phyloP scores from a whole-genome alignment of 352 stramenopile species.

The Pythium grandisporangium region DNA sequence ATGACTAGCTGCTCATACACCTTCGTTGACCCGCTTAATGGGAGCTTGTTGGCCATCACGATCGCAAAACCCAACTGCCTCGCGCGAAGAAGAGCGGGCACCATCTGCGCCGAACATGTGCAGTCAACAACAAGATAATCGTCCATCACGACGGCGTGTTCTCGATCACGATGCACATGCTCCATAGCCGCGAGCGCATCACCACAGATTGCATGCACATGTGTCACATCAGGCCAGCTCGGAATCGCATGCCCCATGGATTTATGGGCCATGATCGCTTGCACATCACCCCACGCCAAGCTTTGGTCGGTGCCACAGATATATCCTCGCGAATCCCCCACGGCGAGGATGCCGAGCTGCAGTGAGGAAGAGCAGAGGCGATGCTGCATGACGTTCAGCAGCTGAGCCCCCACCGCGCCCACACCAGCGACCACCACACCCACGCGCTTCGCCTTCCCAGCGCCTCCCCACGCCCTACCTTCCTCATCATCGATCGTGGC shows the following conservation, averaged over 20 bases:
- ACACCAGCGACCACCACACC: conserved; percentile 18
- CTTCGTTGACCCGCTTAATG: conserved; percentile 18
- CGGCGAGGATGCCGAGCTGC: conserved; percentile 10
- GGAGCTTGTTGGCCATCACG: conserved; percentile 44
- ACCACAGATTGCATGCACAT: no score
- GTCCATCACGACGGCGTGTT: conserved; percentile 5
- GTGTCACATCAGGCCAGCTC: no score
- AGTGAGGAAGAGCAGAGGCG: conserved; percentile 5
- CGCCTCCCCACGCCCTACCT: no score
- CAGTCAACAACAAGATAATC: conserved; percentile 21
- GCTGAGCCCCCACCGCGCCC: conserved; percentile 12
- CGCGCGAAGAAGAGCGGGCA: conserved; percentile 8
- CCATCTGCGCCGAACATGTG: conserved; percentile 11
- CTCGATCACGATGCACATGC: not conserved
- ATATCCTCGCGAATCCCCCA: conserved; percentile 19
- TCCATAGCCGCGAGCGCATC: no score
- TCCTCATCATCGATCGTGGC: no score
- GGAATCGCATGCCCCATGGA: not conserved
- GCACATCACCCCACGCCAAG: conserved; percentile 4
- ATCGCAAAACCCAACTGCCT: conserved; percentile 20
- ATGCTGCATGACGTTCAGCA: conserved; percentile 13
- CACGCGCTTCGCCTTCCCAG: conserved; percentile 2
- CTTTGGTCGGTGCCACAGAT: not conserved
- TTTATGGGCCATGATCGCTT: conserved; percentile 7
- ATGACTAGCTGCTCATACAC: conserved; percentile 25